phyloP scores from a whole-genome alignment of 345 rosid species.

The Gossypium longicalyx region DNA sequence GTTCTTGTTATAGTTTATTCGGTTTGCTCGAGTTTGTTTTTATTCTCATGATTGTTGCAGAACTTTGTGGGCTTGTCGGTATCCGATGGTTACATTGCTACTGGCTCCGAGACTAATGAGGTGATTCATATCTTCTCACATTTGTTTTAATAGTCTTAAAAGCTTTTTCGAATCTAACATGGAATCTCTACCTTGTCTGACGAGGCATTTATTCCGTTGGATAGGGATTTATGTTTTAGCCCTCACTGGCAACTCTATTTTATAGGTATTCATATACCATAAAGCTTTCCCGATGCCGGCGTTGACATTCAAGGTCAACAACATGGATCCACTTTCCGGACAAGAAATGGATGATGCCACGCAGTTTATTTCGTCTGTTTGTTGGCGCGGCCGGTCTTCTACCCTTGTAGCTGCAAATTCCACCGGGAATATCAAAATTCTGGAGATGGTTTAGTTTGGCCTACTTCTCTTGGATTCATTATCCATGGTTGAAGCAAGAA shows the following conservation, averaged over 20 bases:
- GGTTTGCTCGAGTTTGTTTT: not conserved
- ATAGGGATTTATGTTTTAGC: not conserved
- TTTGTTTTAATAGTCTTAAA: no score
- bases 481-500: not conserved
- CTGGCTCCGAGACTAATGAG: slow-evolving; percentile 99
- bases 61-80: slow-evolving; percentile 94
- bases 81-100: slow-evolving; percentile 92
- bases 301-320: slow-evolving; percentile 66
- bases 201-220: no score
- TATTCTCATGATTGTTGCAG: slow-evolving; percentile 36
- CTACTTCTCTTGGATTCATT: not conserved
- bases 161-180: no score
- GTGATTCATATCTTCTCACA: slow-evolving; percentile 31
- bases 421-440: slow-evolving; percentile 76
- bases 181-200: no score
- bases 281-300: slow-evolving; percentile 98
- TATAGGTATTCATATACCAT: slow-evolving; percentile 84
- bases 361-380: slow-evolving; percentile 80
- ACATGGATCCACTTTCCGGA: slow-evolving; percentile 50
- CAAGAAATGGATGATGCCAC: slow-evolving; percentile 56
- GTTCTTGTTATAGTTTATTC: not conserved
- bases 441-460: slow-evolving; percentile 66
- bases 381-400: slow-evolving; percentile 83
- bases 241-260: not conserved
- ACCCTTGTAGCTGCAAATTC: slow-evolving; percentile 87